phyloP scores from a whole-genome alignment of 257 asterid species.

The Nicotiana paniculata region DNA sequence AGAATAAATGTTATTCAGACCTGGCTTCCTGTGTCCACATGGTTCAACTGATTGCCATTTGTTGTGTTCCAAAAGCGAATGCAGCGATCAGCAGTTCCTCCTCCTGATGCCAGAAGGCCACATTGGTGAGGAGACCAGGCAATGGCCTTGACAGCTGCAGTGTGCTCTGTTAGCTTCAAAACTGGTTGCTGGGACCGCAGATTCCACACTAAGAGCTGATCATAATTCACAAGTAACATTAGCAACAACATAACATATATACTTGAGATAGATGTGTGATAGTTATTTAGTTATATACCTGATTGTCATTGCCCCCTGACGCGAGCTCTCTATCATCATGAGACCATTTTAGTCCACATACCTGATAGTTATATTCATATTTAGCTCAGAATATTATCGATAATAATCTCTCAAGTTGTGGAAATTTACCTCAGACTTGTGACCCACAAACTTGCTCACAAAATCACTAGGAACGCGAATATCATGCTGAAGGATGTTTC shows the following conservation, averaged over 20 bases:
- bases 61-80: slow-evolving; percentile 96
- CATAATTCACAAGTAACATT: background rate
- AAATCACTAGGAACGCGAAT: slow-evolving; percentile 78
- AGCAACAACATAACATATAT: background rate
- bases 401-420: background rate
- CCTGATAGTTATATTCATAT: slow-evolving; percentile 23
- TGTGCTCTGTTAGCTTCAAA: slow-evolving; percentile 80
- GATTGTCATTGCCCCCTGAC: slow-evolving; percentile 96
- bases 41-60: slow-evolving; percentile 72
- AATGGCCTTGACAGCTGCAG: slow-evolving; percentile 95
- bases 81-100: slow-evolving; percentile 98
- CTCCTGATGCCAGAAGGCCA: slow-evolving; percentile 93
- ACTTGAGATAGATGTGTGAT: background rate
- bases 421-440: slow-evolving; percentile 75
- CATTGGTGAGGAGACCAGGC: slow-evolving; percentile 96
- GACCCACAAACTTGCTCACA: slow-evolving; percentile 80
- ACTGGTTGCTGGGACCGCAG: slow-evolving; percentile 76
- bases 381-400: no score
- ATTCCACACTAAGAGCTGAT: slow-evolving; percentile 91
- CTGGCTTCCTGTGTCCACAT: slow-evolving; percentile 95
- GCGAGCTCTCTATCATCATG: slow-evolving; percentile 97
- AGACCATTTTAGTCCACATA: slow-evolving; percentile 96
- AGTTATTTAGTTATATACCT: slow-evolving; percentile 29
- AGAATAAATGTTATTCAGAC: slow-evolving; percentile 18
- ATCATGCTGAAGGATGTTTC: slow-evolving; percentile 92